Conservation (phyloP, 2,329 filamentous ascomycete genomes). For the Aspergillus hortae region DNA sequence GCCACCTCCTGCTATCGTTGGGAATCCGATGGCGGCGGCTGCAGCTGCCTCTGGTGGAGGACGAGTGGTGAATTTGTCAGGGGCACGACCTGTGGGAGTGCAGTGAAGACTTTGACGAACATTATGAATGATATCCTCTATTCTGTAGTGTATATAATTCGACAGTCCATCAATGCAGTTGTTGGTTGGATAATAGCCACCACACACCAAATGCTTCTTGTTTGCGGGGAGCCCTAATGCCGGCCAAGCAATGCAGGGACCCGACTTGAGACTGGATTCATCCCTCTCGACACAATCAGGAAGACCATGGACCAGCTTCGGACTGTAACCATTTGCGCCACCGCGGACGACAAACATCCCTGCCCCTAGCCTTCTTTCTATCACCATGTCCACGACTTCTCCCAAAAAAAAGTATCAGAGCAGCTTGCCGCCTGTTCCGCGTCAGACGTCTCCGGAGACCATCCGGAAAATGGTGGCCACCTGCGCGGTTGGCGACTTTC, state of each 20-base stretch:
- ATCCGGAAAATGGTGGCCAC: no score
- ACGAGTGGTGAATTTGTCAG: conserved; percentile 56
- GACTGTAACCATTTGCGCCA: no score
- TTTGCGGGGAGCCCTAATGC: background rate
- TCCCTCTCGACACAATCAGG: background rate
- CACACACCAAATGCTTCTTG: no score
- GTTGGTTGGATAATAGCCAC: background rate
- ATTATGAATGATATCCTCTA: background rate
- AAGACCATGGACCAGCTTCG: conserved; percentile 8
- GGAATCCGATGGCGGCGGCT: conserved; percentile 9
- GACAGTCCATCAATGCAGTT: background rate
- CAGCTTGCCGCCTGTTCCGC: no score
- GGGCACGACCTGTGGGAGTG: conserved; percentile 50
- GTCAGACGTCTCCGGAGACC: no score
- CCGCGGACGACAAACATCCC: no score
- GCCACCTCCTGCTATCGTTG: conserved; percentile 15
- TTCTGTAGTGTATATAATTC: background rate
- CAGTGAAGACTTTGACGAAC: conserved; percentile 17
- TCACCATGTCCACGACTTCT: no score
- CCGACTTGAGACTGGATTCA: background rate
- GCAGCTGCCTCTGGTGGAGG: conserved; percentile 40
- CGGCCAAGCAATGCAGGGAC: background rate
- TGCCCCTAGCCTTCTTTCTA: no score
- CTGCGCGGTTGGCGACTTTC: no score
- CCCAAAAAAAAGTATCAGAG: no score